These are phyloP conservation scores for Suillus americanus DNA, from an alignment of 768 basidiomycete species.

Conservation along the genomic window DNA sequence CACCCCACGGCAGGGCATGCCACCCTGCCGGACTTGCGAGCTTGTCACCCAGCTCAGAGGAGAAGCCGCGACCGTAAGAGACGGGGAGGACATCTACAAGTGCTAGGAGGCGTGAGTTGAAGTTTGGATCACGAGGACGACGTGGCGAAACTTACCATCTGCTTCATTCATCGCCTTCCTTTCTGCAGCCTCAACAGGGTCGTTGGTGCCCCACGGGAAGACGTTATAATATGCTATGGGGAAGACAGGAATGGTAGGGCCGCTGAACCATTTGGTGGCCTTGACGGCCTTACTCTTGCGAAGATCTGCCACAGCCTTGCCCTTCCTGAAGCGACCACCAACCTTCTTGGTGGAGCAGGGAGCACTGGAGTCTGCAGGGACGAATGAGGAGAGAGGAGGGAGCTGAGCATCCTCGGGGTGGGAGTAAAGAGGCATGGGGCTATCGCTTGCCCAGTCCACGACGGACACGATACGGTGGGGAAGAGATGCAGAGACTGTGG, in stretches of 20 bases:
- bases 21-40: constrained; percentile 88
- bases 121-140: neutral
- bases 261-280: neutral
- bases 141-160: constrained; percentile 11
- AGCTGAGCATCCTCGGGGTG: constrained; percentile 16
- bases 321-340: constrained; percentile 13
- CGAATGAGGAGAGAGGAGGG: constrained; percentile 27
- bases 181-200: constrained; percentile 58
- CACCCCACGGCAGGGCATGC: constrained; percentile 76
- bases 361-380: constrained; percentile 20
- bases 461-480: constrained; percentile 84
- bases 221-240: constrained; percentile 62
- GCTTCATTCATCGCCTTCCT: constrained; percentile 20
- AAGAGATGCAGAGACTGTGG: constrained; percentile 70
- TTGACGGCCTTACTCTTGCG: constrained; percentile 21
- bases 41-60: constrained; percentile 70
- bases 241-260: constrained; percentile 10
- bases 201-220: constrained; percentile 82
- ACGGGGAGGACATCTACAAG: constrained; percentile 8
- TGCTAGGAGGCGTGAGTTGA: constrained; percentile 12
- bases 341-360: constrained; percentile 4
- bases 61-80: constrained; percentile 30
- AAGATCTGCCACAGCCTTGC: constrained; percentile 12
- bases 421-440: constrained; percentile 42
- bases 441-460: constrained; percentile 93